These are phyloP conservation scores for Starmerella cellae DNA, from an alignment of 805 yeast genomes.

Conservation along the genomic window DNA sequence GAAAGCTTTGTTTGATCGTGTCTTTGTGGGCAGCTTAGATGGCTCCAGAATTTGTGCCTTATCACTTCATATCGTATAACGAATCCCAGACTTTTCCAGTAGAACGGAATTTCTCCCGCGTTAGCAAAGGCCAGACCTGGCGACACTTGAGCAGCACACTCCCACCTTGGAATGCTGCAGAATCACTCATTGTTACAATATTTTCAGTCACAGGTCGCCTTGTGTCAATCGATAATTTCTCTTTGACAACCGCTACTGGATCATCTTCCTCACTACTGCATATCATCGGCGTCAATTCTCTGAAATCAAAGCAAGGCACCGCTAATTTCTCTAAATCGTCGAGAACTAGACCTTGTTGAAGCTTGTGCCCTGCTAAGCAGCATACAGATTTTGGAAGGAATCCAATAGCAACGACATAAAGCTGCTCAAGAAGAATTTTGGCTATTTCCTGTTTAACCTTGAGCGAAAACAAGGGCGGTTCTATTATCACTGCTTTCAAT, in stretches of 20 bases:
- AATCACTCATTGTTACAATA: neutral
- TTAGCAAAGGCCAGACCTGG: slow-evolving; percentile 17
- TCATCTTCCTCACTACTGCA: slow-evolving; percentile 1
- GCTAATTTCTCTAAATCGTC: slow-evolving; percentile 6
- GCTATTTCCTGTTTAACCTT: slow-evolving; percentile 13
- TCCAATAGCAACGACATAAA: slow-evolving; percentile 15
- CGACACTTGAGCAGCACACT: slow-evolving; percentile 10
- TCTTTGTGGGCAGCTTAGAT: too few species aligned
- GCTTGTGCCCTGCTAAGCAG: slow-evolving; percentile 9
- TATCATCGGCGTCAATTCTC: slow-evolving; percentile 19
- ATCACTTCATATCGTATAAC: slow-evolving; percentile 11
- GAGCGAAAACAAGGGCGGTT: slow-evolving; percentile 20
- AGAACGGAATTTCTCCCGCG: slow-evolving; percentile 5
- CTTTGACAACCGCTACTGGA: neutral
- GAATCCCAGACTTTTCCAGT: slow-evolving; percentile 15
- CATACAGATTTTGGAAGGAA: slow-evolving; percentile 20
- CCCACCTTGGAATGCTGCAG: slow-evolving; percentile 9
- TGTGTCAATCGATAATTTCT: slow-evolving; percentile 6
- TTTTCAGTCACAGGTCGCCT: slow-evolving; percentile 1
- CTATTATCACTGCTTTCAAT: slow-evolving; percentile 15
- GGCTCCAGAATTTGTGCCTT: too few species aligned
- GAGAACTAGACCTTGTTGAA: slow-evolving; percentile 6
- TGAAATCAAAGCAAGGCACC: slow-evolving; percentile 20
- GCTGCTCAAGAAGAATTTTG: slow-evolving; percentile 12
- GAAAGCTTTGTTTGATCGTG: too few species aligned